These are phyloP conservation scores for Candida takata DNA, from an alignment of 805 yeast genomes.

Conservation along the genomic window DNA sequence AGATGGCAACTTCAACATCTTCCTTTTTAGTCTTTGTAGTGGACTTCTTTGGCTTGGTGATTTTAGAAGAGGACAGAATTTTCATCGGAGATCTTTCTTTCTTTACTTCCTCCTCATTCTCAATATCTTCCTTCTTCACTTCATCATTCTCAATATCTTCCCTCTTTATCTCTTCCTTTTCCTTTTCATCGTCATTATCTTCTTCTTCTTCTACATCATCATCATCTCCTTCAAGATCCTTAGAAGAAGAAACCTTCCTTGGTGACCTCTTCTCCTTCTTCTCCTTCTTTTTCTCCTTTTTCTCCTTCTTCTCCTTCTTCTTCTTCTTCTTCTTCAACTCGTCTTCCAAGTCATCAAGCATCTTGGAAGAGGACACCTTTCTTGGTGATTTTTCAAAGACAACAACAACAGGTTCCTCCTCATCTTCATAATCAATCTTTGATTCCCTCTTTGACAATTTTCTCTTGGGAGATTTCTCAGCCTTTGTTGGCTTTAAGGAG, in stretches of 20 bases:
- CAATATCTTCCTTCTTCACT: not conserved
- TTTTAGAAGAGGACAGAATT: not conserved
- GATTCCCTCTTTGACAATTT: conserved; percentile 2
- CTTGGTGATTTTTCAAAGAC: not conserved
- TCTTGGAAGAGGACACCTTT: not conserved
- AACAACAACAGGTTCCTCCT: not conserved
- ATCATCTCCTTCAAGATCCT: not conserved
- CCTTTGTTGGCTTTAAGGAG: conserved; percentile 3
- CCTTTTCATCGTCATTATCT: not conserved
- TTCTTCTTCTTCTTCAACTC: too few relatives aligned
- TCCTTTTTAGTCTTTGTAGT: conserved; percentile 1
- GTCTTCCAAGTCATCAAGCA: too few relatives aligned
- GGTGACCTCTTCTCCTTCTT: not conserved
- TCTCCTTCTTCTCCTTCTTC: too few relatives aligned
- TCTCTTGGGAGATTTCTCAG: conserved; percentile 11
- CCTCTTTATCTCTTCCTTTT: not conserved
- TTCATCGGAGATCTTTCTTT: conserved; percentile 5
- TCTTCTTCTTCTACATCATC: not conserved
- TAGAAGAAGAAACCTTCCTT: too few relatives aligned
- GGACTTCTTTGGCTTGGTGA: not conserved
- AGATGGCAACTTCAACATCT: conserved; percentile 2
- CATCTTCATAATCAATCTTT: not conserved
- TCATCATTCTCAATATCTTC: not conserved
- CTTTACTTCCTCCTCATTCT: not conserved
- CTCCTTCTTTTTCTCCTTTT: not conserved